These are phyloP conservation scores for Ogataea allantospora DNA, from an alignment of 805 yeast genomes.

Conservation along the genomic window DNA sequence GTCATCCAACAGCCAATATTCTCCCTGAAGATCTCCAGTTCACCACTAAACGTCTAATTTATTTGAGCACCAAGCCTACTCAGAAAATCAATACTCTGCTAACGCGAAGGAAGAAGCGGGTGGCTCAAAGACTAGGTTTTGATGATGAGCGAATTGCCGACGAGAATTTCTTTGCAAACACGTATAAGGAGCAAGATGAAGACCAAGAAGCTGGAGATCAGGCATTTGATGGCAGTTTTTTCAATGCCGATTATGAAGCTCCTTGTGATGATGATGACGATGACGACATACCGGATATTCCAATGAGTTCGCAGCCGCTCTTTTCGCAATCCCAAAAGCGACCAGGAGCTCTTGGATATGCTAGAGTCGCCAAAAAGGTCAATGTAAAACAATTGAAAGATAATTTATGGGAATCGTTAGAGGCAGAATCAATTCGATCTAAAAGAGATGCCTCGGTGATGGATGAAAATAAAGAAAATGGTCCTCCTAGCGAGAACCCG, in stretches of 20 bases:
- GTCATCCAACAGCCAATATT: conserved; percentile 28
- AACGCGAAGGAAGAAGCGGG: conserved; percentile 23
- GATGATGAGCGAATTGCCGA: conserved; percentile 43
- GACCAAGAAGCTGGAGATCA: conserved; percentile 10
- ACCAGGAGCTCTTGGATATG: conserved; percentile 37
- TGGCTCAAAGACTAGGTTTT: conserved; percentile 14
- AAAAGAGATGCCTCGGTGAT: conserved; percentile 33
- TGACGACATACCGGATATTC: conserved; percentile 27
- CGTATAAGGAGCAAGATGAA: conserved; percentile 37
- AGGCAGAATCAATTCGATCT: conserved; percentile 22
- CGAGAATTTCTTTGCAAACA: conserved; percentile 50
- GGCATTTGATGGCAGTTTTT: conserved; percentile 14
- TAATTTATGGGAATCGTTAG: conserved; percentile 44
- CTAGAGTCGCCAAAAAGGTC: conserved; percentile 48
- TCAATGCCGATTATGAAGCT: conserved; percentile 35
- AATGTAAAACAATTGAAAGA: conserved; percentile 47
- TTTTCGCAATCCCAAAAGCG: conserved; percentile 20
- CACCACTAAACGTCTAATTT: conserved; percentile 46
- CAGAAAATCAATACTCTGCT: conserved; percentile 30
- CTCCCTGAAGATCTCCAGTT: conserved; percentile 52
- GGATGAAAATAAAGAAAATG: conserved; percentile 21
- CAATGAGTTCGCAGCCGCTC: conserved; percentile 22
- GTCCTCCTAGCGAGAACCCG: conserved; percentile 2
- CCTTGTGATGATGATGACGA: conserved; percentile 37
- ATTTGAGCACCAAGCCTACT: conserved; percentile 45